A percentile compares a stretch with the other conserved stretches of the same genome.
Evolutionary conservation across 257 asterid genomes (phyloP).

Genomic region (Solanum piurae): DNA sequence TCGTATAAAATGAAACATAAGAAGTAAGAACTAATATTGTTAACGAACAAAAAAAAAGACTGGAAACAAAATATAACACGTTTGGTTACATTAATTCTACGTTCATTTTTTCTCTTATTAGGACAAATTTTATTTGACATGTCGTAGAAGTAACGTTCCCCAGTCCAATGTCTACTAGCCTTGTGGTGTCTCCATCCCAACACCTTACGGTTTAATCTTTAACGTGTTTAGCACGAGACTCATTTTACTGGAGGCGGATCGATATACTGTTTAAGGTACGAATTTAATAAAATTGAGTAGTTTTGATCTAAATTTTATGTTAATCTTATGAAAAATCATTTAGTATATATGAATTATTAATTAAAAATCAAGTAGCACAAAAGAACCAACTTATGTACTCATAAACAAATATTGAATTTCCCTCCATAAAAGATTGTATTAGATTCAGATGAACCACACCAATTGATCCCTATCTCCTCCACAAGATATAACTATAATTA

Average conservation of each 20-base stretch:
- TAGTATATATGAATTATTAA: neutral
- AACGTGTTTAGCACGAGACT: neutral
- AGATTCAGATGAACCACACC: too few species aligned
- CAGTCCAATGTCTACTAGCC: neutral
- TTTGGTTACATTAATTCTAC: neutral
- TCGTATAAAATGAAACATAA: too few species aligned
- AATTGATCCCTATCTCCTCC: neutral
- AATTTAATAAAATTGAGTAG: neutral
- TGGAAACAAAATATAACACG: neutral
- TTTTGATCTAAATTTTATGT: neutral
- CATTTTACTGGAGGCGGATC: neutral
- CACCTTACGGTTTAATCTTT: fast-evolving
- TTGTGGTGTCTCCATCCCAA: neutral
- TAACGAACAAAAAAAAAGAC: too few species aligned
- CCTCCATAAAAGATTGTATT: neutral
- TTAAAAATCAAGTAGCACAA: neutral
- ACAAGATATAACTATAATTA: neutral
- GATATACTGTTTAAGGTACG: neutral
- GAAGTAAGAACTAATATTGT: too few species aligned
- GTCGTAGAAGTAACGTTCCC: neutral
- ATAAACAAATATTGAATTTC: neutral
- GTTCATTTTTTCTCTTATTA: neutral
- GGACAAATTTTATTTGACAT: neutral
- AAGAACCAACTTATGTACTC: neutral
- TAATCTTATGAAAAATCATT: neutral